Conservation (phyloP, 208 protist genomes). For the Leishmania martiniquensis region DNA sequence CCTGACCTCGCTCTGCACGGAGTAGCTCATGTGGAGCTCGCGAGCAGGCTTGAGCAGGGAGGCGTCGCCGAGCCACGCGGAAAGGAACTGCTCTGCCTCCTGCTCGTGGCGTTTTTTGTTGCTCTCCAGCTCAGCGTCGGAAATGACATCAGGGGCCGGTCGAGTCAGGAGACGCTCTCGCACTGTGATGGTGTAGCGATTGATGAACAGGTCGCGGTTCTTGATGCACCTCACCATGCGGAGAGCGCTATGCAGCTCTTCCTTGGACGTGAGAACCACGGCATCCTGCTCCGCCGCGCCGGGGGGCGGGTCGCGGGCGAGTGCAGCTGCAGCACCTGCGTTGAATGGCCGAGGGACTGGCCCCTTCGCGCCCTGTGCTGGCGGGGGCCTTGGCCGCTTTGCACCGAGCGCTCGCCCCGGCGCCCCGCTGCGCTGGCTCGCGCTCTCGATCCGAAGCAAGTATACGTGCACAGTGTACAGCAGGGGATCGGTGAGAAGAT, state of each 20-base stretch:
- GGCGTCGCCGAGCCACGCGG: constrained; percentile 23
- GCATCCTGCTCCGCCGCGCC: constrained; percentile 9
- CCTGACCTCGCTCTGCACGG: constrained; percentile 11
- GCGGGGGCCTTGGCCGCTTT: constrained; percentile 8
- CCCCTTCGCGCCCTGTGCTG: background rate
- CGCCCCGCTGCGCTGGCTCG: background rate
- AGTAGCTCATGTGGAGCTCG: constrained; percentile 19
- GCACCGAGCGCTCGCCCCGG: background rate
- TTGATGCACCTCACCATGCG: constrained; percentile 39
- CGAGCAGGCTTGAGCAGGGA: constrained; percentile 19
- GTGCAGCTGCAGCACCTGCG: background rate
- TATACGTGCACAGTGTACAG: constrained; percentile 36
- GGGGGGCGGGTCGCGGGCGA: background rate
- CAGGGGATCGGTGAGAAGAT: constrained; percentile 25
- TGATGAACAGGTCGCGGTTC: constrained; percentile 33
- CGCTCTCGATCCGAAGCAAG: constrained; percentile 30
- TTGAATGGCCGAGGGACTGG: background rate
- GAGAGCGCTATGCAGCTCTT: constrained; percentile 42
- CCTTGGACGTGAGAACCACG: constrained; percentile 16
- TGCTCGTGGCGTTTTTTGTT: constrained; percentile 35
- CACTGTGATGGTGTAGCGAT: constrained; percentile 36
- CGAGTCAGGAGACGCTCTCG: constrained; percentile 39
- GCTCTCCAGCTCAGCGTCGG: constrained; percentile 29
- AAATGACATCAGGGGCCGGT: constrained; percentile 16
- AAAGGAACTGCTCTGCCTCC: constrained; percentile 38